Evolutionary conservation across 768 basidiomycete genomes (phyloP).

Genomic region (Boletus coccyginus): DNA sequence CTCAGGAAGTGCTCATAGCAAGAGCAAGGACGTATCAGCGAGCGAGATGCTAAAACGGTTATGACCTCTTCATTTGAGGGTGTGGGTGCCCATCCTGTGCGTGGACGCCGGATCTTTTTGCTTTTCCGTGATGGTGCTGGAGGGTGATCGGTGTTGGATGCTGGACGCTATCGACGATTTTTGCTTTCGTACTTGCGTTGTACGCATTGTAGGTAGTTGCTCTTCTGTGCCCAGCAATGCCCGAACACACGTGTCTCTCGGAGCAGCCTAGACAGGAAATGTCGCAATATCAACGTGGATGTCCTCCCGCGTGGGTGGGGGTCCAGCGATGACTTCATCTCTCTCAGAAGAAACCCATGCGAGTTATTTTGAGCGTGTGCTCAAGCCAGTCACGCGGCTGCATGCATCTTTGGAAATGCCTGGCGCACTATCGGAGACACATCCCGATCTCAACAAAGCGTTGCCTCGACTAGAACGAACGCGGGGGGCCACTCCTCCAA

Average conservation of each 20-base stretch:
- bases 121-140: neutral
- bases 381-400: too few species aligned
- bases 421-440: neutral
- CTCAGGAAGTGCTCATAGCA: conserved; percentile 8
- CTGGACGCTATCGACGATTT: neutral
- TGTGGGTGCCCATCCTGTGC: neutral
- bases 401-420: too few species aligned
- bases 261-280: neutral
- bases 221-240: neutral
- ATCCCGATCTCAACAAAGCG: too few species aligned
- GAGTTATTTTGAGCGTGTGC: too few species aligned
- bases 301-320: neutral
- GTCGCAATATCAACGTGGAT: too few species aligned
- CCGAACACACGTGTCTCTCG: neutral
- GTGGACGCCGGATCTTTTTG: neutral
- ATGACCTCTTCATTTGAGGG: too few species aligned
- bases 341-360: neutral
- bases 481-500: neutral
- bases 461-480: neutral
- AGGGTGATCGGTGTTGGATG: neutral
- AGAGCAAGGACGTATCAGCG: conserved; percentile 31
- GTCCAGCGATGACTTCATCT: neutral
- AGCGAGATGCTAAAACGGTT: conserved; percentile 37
- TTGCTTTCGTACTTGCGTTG: neutral
- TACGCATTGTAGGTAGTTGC: neutral